These are phyloP conservation scores for Chloromonas sp. DNA, from an alignment of 163 green algal genomes.

Conservation along the genomic window DNA sequence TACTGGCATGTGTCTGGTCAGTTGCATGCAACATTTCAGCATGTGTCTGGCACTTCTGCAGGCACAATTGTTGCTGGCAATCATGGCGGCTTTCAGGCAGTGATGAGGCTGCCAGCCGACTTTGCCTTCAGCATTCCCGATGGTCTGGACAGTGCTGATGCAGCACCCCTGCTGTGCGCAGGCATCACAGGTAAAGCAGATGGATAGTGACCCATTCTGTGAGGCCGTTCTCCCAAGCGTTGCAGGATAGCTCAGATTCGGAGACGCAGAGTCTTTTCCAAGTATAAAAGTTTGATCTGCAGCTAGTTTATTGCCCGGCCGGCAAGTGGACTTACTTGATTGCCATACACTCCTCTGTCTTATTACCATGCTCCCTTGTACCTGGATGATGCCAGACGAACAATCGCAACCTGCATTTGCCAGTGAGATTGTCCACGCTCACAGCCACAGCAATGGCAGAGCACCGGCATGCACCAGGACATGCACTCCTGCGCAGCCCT, in stretches of 20 bases:
- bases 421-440: too few species aligned
- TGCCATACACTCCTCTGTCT: too few species aligned
- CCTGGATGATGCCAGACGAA: too few species aligned
- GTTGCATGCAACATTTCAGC: background rate
- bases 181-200: slow-evolving; percentile 35
- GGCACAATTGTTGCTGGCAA: slow-evolving; percentile 12
- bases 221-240: slow-evolving; percentile 16
- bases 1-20: slow-evolving; percentile 12
- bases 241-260: too few species aligned
- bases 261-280: too few species aligned
- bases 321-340: too few species aligned
- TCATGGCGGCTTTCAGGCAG: slow-evolving; percentile 42
- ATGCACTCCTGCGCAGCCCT: too few species aligned
- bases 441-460: too few species aligned
- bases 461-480: too few species aligned
- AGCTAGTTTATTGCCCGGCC: background rate
- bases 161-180: slow-evolving; percentile 83
- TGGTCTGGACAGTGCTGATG: slow-evolving; percentile 44
- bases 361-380: too few species aligned
- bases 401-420: too few species aligned
- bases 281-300: slow-evolving; percentile 3
- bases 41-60: background rate
- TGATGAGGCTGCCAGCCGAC: slow-evolving; percentile 30
- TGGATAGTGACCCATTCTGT: background rate
- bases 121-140: slow-evolving; percentile 62